Base-by-base conservation (phyloP, 1,284 basidiomycete genomes). In the Rhodofomes roseus region DNA sequence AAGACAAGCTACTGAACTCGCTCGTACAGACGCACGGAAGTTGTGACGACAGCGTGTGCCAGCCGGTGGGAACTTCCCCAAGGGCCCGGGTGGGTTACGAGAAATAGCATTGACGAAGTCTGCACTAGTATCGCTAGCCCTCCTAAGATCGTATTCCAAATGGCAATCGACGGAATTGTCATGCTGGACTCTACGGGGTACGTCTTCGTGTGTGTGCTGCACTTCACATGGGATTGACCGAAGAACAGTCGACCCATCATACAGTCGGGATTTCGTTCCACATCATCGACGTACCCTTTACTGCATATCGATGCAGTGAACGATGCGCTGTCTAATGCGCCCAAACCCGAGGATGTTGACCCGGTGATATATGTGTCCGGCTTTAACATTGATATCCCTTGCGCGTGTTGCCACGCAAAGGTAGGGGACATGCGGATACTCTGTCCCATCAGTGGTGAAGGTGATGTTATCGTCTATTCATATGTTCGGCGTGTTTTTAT, bases 91-190 rank as follows among this genome's bases (percentile, higher is more conserved):
- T 34, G 31, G 5, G 31, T 34, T 4, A 5, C 31, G 31, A 5
- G 31, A 34, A 34, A 11, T 4, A 11, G 31, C 31, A 34, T 34
- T 44, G 9, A 44, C 43, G 37, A 6, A 16, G 16, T 18, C 37
- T 16, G 37, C 16, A 14, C 14, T 39, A 39, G 7, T 39, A 36
- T 12, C 6, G 34, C 34, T 39, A 14, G 12, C 7, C 37, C 37
- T 4, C 14, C 11, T 11, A 34, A 11, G 7, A 16, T 39, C 37
- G 37, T 39, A 39, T 14, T 39, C 37, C 16, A 18, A 16, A 92
- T 95, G 82, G 84, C 83, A 60, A 89, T 97, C 72, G 95, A 97
- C 76, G 95, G 95, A 12, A 79, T 97, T 62, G 95, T 97, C 70
- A 89, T 96, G 62, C 79, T 96, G 57, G 93, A 95, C 74, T 80